A percentile compares a stretch with the other conserved stretches of the same genome.
These are phyloP conservation scores for Oryza meridionalis DNA, from an alignment of 176 grass and related monocot species.

Conservation along the genomic window DNA sequence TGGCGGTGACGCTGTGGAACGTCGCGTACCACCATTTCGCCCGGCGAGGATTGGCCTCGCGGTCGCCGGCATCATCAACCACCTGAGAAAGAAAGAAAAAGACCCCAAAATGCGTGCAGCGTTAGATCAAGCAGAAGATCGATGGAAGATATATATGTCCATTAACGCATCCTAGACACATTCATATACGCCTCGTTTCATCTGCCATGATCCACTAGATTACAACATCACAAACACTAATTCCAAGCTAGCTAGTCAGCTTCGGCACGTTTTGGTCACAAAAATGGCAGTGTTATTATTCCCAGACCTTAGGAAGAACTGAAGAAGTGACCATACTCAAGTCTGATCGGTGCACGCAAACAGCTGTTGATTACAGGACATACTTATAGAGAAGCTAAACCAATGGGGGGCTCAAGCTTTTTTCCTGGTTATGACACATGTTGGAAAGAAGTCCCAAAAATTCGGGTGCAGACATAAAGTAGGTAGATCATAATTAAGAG, in stretches of 20 bases:
- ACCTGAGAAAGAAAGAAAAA: conserved; percentile 36
- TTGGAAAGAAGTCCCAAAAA: conserved; percentile 14
- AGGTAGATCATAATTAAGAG: background rate
- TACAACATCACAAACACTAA: background rate
- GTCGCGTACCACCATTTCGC: conserved; percentile 75
- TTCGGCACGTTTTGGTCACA: background rate
- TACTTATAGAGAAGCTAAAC: conserved; percentile 35
- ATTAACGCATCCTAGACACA: background rate
- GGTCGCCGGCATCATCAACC: conserved; percentile 18
- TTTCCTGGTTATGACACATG: background rate
- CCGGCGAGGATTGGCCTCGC: conserved; percentile 35
- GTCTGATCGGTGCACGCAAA: background rate
- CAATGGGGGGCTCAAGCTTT: background rate
- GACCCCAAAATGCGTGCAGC: background rate
- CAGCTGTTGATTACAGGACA: background rate
- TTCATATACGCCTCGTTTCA: background rate
- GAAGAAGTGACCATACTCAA: conserved; percentile 49
- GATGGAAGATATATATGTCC: too few species aligned
- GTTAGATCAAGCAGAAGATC: background rate
- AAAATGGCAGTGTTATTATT: background rate
- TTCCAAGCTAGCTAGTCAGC: background rate
- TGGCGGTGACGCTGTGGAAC: conserved; percentile 75
- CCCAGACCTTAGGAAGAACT: conserved; percentile 57
- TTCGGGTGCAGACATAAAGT: conserved; percentile 31
- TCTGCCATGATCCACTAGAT: background rate